Conservation (phyloP, 441 rosid species). For the Manihot esculenta region DNA sequence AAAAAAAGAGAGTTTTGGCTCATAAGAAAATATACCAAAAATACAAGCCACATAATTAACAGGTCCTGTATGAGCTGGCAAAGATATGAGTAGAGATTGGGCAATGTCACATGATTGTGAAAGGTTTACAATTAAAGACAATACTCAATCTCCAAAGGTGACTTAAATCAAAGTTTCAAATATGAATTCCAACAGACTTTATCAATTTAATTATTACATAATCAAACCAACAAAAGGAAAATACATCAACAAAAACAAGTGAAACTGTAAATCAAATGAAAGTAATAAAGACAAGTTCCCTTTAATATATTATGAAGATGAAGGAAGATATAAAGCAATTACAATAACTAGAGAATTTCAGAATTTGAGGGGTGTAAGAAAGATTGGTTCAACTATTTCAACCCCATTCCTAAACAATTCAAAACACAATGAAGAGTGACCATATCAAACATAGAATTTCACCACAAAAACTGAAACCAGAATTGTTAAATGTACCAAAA, state of each 20-base stretch:
- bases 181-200: background rate
- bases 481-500: background rate
- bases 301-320: background rate
- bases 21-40: too few relatives aligned
- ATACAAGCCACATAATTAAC: too few relatives aligned
- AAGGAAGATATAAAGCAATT: background rate
- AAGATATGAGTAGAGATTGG: background rate
- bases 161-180: background rate
- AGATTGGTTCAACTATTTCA: background rate
- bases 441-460: background rate
- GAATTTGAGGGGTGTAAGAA: background rate
- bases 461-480: background rate
- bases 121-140: conserved; percentile 1
- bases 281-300: background rate
- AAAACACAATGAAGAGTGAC: background rate
- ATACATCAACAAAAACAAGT: too few relatives aligned
- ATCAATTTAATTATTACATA: background rate
- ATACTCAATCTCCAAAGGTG: background rate
- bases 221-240: background rate
- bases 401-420: conserved; percentile 1
- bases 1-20: too few relatives aligned
- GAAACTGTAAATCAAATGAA: background rate
- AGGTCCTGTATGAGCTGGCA: background rate
- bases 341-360: background rate
- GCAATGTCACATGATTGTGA: background rate